These are phyloP conservation scores for Graphium sp. DNA, from an alignment of 2,329 filamentous ascomycete species.

Conservation along the genomic window DNA sequence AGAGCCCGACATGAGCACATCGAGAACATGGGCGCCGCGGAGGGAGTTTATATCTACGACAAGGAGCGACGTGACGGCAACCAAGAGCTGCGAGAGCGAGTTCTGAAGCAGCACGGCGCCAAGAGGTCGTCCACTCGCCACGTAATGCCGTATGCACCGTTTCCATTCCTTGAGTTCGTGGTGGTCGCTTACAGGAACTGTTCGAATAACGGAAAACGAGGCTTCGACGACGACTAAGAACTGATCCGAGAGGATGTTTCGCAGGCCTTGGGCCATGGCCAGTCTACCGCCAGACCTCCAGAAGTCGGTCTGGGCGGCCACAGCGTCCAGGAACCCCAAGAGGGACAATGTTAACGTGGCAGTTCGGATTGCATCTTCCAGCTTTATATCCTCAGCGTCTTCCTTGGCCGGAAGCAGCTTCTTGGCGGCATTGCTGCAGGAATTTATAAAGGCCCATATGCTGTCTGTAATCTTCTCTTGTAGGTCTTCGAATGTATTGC, in stretches of 20 bases:
- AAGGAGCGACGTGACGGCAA: slow-evolving; percentile 60
- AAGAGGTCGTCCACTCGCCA: slow-evolving; percentile 60
- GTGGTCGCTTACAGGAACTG: slow-evolving; percentile 49
- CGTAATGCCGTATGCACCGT: slow-evolving; percentile 69
- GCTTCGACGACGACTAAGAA: slow-evolving; percentile 81
- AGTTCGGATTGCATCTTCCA: slow-evolving; percentile 51
- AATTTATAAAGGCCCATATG: slow-evolving; percentile 55
- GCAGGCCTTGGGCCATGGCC: slow-evolving; percentile 53
- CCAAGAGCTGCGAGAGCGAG: slow-evolving; percentile 72
- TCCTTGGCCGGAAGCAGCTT: slow-evolving; percentile 33
- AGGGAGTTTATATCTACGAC: slow-evolving; percentile 44
- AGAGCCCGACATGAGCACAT: slow-evolving; percentile 49
- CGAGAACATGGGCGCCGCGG: slow-evolving; percentile 49
- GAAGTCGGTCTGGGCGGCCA: slow-evolving; percentile 60
- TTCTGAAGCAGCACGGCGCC: slow-evolving; percentile 84
- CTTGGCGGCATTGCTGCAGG: slow-evolving; percentile 47
- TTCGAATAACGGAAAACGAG: slow-evolving; percentile 78
- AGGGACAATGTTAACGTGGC: slow-evolving; percentile 70
- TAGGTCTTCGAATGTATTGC: slow-evolving; percentile 52
- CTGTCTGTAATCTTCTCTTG: slow-evolving; percentile 48
- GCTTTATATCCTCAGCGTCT: slow-evolving; percentile 38
- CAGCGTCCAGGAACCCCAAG: slow-evolving; percentile 78
- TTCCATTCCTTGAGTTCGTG: slow-evolving; percentile 76
- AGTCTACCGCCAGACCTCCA: slow-evolving; percentile 65
- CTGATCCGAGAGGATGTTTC: slow-evolving; percentile 60